These are phyloP conservation scores for Aspergillus haitiensis DNA, from an alignment of 495 filamentous ascomycete species.

Conservation along the genomic window DNA sequence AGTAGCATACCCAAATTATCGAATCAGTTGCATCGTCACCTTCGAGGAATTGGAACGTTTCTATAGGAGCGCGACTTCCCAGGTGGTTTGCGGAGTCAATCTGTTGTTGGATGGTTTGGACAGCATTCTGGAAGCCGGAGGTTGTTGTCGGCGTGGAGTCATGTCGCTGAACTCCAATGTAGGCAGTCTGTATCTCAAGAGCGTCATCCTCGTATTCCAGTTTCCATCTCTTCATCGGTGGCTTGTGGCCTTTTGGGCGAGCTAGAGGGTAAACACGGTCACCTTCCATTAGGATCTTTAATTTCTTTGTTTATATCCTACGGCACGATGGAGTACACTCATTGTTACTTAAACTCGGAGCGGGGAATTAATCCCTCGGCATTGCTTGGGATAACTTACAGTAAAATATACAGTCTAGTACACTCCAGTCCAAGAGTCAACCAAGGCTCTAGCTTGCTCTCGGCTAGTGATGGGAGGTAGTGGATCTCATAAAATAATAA, in stretches of 20 bases:
- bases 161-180: constrained; percentile 24
- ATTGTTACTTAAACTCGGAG: neutral
- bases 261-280: constrained; percentile 10
- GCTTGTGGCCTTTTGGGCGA: constrained; percentile 16
- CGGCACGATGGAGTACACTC: neutral
- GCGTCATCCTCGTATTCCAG: constrained; percentile 8
- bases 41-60: constrained; percentile 21
- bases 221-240: constrained; percentile 19
- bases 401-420: too few species aligned
- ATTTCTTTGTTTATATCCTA: too few species aligned
- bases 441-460: too few species aligned
- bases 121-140: neutral
- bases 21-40: constrained; percentile 15
- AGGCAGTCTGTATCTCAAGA: constrained; percentile 21
- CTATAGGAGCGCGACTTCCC: constrained; percentile 2
- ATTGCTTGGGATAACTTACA: too few species aligned
- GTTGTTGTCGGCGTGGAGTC: neutral
- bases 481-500: too few species aligned
- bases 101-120: constrained; percentile 10
- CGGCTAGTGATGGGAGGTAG: too few species aligned
- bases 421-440: too few species aligned
- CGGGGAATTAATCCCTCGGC: too few species aligned
- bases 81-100: neutral
- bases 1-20: constrained; percentile 26
- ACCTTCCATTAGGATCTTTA: neutral